A percentile compares a stretch with the other conserved stretches of the same genome.
Conservation (phyloP, 2,329 filamentous ascomycete species). For the Ceratocystis destructans region DNA sequence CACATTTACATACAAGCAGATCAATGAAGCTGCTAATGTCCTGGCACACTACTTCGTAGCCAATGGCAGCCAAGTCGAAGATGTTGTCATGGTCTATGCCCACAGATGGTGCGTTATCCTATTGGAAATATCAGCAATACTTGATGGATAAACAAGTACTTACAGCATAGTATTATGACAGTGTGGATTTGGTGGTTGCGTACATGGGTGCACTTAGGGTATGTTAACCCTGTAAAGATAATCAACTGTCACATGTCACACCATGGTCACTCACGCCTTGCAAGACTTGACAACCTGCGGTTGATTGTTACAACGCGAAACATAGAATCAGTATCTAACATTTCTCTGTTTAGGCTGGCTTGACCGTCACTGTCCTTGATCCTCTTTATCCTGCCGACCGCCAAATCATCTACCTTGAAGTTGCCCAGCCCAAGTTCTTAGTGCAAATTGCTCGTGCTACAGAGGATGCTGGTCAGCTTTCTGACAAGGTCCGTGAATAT, state of each 20-base stretch:
- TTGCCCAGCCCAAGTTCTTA: slow-evolving; percentile 58
- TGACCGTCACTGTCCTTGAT: slow-evolving; percentile 56
- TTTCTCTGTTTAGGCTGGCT: slow-evolving; percentile 33
- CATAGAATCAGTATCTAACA: background rate
- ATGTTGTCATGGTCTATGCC: slow-evolving; percentile 89
- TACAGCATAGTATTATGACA: slow-evolving; percentile 9
- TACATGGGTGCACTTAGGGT: slow-evolving; percentile 58
- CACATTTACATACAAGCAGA: slow-evolving; percentile 70
- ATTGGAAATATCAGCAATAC: background rate
- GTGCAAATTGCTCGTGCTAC: slow-evolving; percentile 61
- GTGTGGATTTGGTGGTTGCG: slow-evolving; percentile 49
- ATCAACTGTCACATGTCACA: background rate
- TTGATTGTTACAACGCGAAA: background rate
- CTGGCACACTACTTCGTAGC: slow-evolving; percentile 66
- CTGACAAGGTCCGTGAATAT: slow-evolving; percentile 42
- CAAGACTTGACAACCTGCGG: background rate
- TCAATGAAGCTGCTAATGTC: slow-evolving; percentile 69
- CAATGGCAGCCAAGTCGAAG: slow-evolving; percentile 59
- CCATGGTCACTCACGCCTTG: background rate
- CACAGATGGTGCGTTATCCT: slow-evolving; percentile 48
- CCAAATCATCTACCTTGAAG: slow-evolving; percentile 54
- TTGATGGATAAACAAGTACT: background rate
- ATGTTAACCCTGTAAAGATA: slow-evolving; percentile 18
- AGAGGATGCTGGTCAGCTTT: slow-evolving; percentile 41
- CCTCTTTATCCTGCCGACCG: slow-evolving; percentile 58